A percentile compares a stretch with the other conserved stretches of the same genome.
Evolutionary conservation across 2,329 filamentous ascomycete species (phyloP).

Genomic region (Beauveria rudraprayagi): DNA sequence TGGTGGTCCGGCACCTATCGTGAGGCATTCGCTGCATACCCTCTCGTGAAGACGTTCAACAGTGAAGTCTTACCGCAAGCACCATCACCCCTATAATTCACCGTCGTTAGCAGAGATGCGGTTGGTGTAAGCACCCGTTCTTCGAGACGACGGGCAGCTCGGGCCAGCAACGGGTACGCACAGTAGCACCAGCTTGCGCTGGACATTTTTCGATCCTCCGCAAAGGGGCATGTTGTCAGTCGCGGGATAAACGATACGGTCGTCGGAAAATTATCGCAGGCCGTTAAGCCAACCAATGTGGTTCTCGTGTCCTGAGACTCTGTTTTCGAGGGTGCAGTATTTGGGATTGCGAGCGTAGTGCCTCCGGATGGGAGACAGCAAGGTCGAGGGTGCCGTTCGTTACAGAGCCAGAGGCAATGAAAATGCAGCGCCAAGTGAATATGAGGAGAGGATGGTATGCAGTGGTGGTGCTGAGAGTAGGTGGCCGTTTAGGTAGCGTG

Average conservation of each 20-base stretch:
- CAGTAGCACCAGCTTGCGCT: slow-evolving; percentile 94
- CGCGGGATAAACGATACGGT: neutral
- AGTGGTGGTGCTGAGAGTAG: neutral
- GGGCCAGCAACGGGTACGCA: slow-evolving; percentile 29
- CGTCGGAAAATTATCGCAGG: neutral
- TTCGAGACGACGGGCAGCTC: neutral
- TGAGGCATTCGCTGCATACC: slow-evolving; percentile 47
- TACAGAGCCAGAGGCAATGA: neutral
- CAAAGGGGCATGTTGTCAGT: slow-evolving; percentile 34
- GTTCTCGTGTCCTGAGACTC: neutral
- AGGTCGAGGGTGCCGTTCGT: neutral
- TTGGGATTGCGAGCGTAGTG: neutral
- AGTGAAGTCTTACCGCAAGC: slow-evolving; percentile 95
- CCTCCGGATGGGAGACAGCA: neutral
- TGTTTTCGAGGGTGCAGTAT: neutral
- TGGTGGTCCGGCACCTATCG: neutral
- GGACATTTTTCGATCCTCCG: slow-evolving; percentile 73
- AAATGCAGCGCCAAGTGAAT: neutral
- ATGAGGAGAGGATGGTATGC: neutral
- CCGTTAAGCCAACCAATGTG: neutral
- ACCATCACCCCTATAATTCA: slow-evolving; percentile 68
- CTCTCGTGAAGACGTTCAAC: slow-evolving; percentile 96
- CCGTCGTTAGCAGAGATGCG: slow-evolving; percentile 9
- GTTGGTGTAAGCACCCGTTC: neutral
- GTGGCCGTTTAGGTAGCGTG: neutral